Evolutionary conservation across 768 basidiomycete genomes (phyloP).

Genomic region (Psilocybe cyanescens): DNA sequence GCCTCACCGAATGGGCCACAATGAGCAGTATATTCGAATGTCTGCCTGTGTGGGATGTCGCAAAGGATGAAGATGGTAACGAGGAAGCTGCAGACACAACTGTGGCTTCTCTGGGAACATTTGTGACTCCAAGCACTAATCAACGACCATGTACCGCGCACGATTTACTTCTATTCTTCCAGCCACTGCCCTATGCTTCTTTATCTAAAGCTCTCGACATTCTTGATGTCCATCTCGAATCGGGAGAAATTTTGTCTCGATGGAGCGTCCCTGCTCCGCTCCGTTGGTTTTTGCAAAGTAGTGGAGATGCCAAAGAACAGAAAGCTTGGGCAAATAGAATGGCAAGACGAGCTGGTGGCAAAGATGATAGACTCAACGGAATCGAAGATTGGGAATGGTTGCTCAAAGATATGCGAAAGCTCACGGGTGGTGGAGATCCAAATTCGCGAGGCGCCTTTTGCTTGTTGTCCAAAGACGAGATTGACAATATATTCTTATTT

Average conservation of each 20-base stretch:
- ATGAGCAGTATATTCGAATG: conserved; percentile 97
- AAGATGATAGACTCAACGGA: conserved; percentile 54
- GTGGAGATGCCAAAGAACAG: conserved; percentile 68
- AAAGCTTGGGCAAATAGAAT: conserved; percentile 86
- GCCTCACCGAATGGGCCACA: conserved; percentile 70
- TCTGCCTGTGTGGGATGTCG: conserved; percentile 85
- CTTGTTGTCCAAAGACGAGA: conserved; percentile 67
- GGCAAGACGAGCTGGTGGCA: conserved; percentile 69
- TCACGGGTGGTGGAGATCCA: conserved; percentile 66
- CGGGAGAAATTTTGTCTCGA: conserved; percentile 87
- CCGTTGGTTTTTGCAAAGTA: conserved; percentile 89
- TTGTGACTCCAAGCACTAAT: conserved; percentile 74
- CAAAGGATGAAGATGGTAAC: conserved; percentile 58
- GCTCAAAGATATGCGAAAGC: conserved; percentile 88
- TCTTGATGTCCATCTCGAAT: conserved; percentile 92
- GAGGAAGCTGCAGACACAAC: conserved; percentile 84
- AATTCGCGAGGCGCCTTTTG: conserved; percentile 81
- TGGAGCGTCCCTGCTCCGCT: conserved; percentile 87
- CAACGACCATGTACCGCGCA: conserved; percentile 58
- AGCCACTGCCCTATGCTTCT: conserved; percentile 71
- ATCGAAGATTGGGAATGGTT: conserved; percentile 87
- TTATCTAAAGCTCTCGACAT: conserved; percentile 87
- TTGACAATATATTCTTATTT: conserved; percentile 81
- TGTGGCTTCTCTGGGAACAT: conserved; percentile 76
- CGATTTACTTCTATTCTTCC: conserved; percentile 83